Evolutionary conservation across 2,329 filamentous ascomycete genomes (phyloP).

Genomic region (Scleromitrula shiraiana): DNA sequence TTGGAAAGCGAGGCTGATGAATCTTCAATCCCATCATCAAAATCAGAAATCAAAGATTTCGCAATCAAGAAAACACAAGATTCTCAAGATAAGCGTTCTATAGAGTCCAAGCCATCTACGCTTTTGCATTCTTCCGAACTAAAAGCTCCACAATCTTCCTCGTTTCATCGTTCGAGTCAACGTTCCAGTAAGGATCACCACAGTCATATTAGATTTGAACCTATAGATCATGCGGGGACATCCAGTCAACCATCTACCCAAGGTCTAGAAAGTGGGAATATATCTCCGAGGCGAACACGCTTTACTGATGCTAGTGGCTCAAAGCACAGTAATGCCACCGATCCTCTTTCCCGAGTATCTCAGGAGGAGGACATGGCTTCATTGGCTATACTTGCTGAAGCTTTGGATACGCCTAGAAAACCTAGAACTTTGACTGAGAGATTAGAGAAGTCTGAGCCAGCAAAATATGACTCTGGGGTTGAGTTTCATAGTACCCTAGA

Average conservation of each 20-base stretch:
- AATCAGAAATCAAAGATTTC: background rate
- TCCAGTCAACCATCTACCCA: background rate
- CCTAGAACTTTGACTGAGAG: background rate
- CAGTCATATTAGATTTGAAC: conserved; percentile 4
- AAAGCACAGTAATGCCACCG: conserved; percentile 2
- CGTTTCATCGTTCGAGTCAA: background rate
- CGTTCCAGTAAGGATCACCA: background rate
- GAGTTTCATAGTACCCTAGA: background rate
- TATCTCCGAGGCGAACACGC: background rate
- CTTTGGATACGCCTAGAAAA: conserved; percentile 8
- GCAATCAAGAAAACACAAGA: background rate
- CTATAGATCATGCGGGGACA: background rate
- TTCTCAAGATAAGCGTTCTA: background rate
- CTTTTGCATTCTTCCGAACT: background rate
- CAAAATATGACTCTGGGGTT: conserved; percentile 7
- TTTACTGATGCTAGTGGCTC: background rate
- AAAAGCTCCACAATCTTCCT: background rate
- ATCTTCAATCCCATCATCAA: background rate
- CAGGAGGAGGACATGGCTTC: conserved; percentile 19
- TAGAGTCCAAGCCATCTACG: background rate
- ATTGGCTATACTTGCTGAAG: conserved; percentile 13
- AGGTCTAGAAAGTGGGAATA: background rate
- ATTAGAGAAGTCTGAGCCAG: background rate
- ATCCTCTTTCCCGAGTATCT: conserved; percentile 14
- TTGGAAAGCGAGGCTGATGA: background rate